Evolutionary conservation across 1,284 basidiomycete genomes (phyloP), one percentile per base, ranked within the genome.

Genomic region (Microbotryomycetes sp.): DNA sequence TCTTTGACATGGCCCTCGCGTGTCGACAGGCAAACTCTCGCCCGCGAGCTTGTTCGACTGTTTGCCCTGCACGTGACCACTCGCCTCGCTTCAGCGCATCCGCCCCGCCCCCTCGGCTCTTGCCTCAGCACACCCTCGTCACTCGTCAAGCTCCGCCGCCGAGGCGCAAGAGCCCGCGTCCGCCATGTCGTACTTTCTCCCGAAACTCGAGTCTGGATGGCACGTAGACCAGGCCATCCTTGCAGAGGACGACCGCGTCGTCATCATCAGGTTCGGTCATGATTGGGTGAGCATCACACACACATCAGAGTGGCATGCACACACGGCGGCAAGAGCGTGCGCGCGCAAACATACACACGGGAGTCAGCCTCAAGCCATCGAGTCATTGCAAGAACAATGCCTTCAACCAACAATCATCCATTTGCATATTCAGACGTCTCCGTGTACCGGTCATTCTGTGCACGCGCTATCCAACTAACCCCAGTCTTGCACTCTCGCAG

Each of bases 211-310:
- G 18, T 91, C 89, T 67, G 92, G 92, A 57, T 94, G 91, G 92
- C 92, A 96, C 74, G 92, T 96, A 67, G 92, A 96, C 74, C 91
- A 97, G 76, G 92, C 94, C 4, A 97, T 98, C 75, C 87, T 97
- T 66, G 93, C 91, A 0, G 94, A 98, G 76, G 94, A 98, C 76
- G 92, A 97, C 73, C 84, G 94, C 54, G 85, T 97, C 41, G 94
- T 98, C 45, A 88, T 92, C 61, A 85, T 97, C 61, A 87, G 94
- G 13, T 98, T 97, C 75, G 94, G 94, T 0, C 89, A 94, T 75
- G 93, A 97, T 77, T 89, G 87, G 56, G 70, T 67, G 15, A 51
- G 64, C 55, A 27, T 35, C n/a, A n/a, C n/a, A n/a, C n/a, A n/a
- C n/a, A n/a, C n/a, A n/a, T n/a, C n/a, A n/a, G n/a, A n/a, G n/a